Evolutionary conservation across 2,329 filamentous ascomycete species (phyloP), one percentile per base, ranked within the genome.

Genomic region (Aspergillus pseudoviridinutans): DNA sequence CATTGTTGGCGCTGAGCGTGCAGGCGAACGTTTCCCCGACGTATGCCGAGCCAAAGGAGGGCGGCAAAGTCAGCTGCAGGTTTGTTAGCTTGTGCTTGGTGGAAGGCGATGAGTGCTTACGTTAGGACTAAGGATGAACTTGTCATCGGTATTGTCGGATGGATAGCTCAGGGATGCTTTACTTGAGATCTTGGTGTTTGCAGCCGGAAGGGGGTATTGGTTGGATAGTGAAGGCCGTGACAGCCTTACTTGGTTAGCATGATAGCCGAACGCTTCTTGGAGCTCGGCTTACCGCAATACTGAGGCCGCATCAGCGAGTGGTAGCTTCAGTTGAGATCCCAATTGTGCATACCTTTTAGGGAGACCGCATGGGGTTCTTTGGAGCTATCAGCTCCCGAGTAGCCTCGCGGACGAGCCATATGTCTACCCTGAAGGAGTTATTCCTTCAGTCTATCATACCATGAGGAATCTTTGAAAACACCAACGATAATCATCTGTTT

Each of bases 21-120:
- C 94, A 99, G 62, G 88, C 88, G 76, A 99, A 97, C 0, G 88
- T 91, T 78, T 97, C 92, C 66, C 94, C 94, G 22, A 97, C 93
- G 73, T 97, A 97, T 8, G 93, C 92, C 12, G 91, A 93, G 49
- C 92, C 93, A 73, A 99, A 97, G 0, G 91, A 89, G 17, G 92
- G 88, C 9, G 94, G 93, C 1, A 97, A 86, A 50, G 91, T 94
- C 67, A 97, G 83, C 65, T 80, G 22, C 29, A 10, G 14, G 14
- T 32, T 42, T 9, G 20, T 22, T 27, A 44, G 12, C 12, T 28
- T 24, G 7, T 24, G 32, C 32, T 7, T 38, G 32, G 32, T 38
- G 32, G 32, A 17, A 7, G 32, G 32, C 7, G 32, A 41, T 20
- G 17, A 41, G 28, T 41, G 57, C 74, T 61, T 67, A 80, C 78